Evolutionary conservation across 208 protist species (phyloP).

Genomic region (Novymonas esmeraldas): DNA sequence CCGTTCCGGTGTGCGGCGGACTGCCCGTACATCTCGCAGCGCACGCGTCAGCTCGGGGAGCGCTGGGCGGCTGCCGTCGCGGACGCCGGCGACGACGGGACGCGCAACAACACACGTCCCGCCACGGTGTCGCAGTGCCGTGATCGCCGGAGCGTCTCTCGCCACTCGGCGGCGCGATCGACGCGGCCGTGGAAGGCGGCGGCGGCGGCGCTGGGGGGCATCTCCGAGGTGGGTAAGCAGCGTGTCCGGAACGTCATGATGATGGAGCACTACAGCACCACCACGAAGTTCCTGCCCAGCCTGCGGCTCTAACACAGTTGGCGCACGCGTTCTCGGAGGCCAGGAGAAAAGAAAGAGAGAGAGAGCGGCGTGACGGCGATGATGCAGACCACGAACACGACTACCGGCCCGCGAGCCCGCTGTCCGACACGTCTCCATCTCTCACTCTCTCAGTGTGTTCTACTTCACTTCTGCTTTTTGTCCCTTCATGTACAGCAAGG

Average conservation of each 20-base stretch:
- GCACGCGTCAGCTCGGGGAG: conserved; percentile 19
- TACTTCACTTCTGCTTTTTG: too few species aligned
- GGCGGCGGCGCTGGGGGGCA: neutral
- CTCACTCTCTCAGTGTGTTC: too few species aligned
- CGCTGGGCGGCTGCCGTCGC: conserved; percentile 10
- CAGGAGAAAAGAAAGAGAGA: neutral
- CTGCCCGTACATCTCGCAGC: conserved; percentile 39
- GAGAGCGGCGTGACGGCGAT: neutral
- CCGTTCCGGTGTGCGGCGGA: conserved; percentile 47
- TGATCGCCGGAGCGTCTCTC: neutral
- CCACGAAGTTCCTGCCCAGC: conserved; percentile 10
- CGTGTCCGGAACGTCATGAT: conserved; percentile 22
- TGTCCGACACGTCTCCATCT: too few species aligned
- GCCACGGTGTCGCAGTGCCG: neutral
- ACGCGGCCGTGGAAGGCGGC: neutral
- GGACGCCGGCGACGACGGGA: too few species aligned
- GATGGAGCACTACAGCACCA: conserved; percentile 18
- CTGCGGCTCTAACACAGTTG: conserved; percentile 1
- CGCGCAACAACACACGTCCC: neutral
- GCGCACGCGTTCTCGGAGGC: too few species aligned
- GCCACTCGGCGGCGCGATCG: neutral
- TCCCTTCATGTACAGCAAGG: too few species aligned
- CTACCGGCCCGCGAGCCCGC: too few species aligned
- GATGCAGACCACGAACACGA: too few species aligned
- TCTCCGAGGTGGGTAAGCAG: conserved; percentile 28